These are phyloP conservation scores for Melampsora medusae DNA, from an alignment of 1,284 basidiomycete species.

Conservation along the genomic window DNA sequence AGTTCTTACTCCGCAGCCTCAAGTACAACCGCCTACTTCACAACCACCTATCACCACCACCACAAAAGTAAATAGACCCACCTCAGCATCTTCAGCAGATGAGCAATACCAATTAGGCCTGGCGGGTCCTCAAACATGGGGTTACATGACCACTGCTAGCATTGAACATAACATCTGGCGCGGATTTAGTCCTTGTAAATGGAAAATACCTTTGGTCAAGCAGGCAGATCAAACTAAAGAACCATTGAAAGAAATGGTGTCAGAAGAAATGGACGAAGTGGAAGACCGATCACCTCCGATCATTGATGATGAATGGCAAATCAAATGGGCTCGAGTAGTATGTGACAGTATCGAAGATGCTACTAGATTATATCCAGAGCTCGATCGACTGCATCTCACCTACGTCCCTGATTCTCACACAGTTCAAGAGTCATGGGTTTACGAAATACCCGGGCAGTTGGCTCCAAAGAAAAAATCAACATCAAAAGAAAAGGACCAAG, in stretches of 20 bases:
- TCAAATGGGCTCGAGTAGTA: conserved; percentile 21
- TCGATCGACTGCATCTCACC: conserved; percentile 14
- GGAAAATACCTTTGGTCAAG: conserved; percentile 18
- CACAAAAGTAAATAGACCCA: neutral
- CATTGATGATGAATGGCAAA: conserved; percentile 34
- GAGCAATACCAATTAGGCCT: conserved; percentile 21
- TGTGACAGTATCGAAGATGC: neutral
- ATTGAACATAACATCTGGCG: conserved; percentile 31
- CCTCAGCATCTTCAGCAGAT: conserved; percentile 8
- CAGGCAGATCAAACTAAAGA: neutral
- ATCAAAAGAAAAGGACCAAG: neutral
- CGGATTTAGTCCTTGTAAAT: conserved; percentile 30
- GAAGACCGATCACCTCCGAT: neutral
- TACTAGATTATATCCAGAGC: too few relatives aligned
- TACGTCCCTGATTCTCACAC: conserved; percentile 8
- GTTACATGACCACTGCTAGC: conserved; percentile 2
- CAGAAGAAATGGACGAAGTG: neutral
- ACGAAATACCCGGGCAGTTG: conserved; percentile 24
- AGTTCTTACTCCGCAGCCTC: neutral
- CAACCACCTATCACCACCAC: neutral
- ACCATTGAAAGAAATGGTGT: neutral
- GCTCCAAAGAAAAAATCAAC: conserved; percentile 1
- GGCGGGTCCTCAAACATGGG: conserved; percentile 19
- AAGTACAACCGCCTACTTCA: neutral
- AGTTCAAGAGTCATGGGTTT: conserved; percentile 7